phyloP scores from a whole-genome alignment of 129 eudicot species.

The Artemisia tridentata region DNA sequence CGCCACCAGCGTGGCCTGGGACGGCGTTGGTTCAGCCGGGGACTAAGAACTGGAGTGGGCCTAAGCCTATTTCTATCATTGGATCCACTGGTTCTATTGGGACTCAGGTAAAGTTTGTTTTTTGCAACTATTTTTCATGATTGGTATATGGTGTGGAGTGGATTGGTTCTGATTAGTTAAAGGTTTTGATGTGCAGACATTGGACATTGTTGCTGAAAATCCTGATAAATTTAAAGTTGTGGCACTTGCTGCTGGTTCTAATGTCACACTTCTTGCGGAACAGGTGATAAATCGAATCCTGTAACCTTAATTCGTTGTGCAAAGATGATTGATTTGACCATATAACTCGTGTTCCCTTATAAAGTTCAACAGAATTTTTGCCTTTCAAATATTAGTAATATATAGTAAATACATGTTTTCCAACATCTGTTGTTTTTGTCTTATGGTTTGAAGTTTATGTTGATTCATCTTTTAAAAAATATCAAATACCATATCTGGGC shows the following conservation, averaged over 20 bases:
- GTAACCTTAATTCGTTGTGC: neutral
- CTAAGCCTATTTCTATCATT: constrained; percentile 86
- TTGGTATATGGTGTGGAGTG: neutral
- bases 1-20: constrained; percentile 95
- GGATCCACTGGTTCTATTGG: constrained; percentile 99
- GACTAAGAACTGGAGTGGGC: constrained; percentile 79
- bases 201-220: constrained; percentile 95
- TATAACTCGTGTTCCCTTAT: too few species aligned
- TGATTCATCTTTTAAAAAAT: neutral
- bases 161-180: neutral
- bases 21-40: constrained; percentile 67
- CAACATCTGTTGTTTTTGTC: too few species aligned
- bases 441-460: neutral
- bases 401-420: too few species aligned
- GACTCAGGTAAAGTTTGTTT: constrained; percentile 59
- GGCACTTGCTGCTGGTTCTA: constrained; percentile 98
- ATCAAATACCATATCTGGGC: neutral
- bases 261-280: constrained; percentile 97
- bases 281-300: constrained; percentile 52
- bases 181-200: constrained; percentile 55
- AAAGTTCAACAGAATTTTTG: neutral
- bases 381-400: too few species aligned
- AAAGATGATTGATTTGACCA: too few species aligned
- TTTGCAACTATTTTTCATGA: neutral
- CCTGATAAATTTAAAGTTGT: constrained; percentile 93